Conservation (phyloP, 805 yeast genomes). For the Saturnispora diversa region DNA sequence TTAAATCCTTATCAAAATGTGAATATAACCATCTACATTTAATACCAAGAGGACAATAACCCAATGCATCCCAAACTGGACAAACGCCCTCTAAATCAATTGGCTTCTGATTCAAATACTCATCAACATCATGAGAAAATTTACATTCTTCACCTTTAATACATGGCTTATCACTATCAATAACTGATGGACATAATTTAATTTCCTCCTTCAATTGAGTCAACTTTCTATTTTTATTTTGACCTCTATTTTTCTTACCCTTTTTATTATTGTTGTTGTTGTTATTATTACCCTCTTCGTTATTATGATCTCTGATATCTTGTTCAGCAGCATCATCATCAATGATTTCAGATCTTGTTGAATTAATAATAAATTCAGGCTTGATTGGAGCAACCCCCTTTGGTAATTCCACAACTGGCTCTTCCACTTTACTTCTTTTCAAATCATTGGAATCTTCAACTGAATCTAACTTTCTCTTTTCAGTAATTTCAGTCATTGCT, state of each 20-base stretch:
- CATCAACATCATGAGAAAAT: slow-evolving; percentile 64
- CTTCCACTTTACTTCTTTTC: slow-evolving; percentile 12
- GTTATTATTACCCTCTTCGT: slow-evolving; percentile 20
- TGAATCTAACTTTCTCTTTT: slow-evolving; percentile 8
- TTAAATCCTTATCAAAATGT: slow-evolving; percentile 48
- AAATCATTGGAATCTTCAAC: slow-evolving; percentile 5
- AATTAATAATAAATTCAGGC: slow-evolving; percentile 51
- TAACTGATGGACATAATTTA: slow-evolving; percentile 55
- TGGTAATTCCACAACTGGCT: neutral
- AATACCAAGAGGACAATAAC: slow-evolving; percentile 86
- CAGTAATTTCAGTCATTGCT: neutral
- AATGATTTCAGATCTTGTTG: slow-evolving; percentile 13
- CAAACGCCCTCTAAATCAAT: slow-evolving; percentile 70
- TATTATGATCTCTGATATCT: slow-evolving; percentile 10
- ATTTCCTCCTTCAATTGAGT: slow-evolving; percentile 57
- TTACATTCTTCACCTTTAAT: slow-evolving; percentile 69
- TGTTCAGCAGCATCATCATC: slow-evolving; percentile 45
- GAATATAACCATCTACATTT: slow-evolving; percentile 86
- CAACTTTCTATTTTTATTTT: slow-evolving; percentile 74
- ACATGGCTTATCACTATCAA: slow-evolving; percentile 53
- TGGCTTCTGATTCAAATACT: slow-evolving; percentile 58
- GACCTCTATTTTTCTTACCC: slow-evolving; percentile 56
- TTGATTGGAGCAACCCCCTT: slow-evolving; percentile 73
- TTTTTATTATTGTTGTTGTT: slow-evolving; percentile 33
- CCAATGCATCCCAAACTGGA: slow-evolving; percentile 75